A percentile compares a stretch with the other conserved stretches of the same genome.
Evolutionary conservation across 2,329 filamentous ascomycete genomes (phyloP).

Genomic region (Beauveria sp.): DNA sequence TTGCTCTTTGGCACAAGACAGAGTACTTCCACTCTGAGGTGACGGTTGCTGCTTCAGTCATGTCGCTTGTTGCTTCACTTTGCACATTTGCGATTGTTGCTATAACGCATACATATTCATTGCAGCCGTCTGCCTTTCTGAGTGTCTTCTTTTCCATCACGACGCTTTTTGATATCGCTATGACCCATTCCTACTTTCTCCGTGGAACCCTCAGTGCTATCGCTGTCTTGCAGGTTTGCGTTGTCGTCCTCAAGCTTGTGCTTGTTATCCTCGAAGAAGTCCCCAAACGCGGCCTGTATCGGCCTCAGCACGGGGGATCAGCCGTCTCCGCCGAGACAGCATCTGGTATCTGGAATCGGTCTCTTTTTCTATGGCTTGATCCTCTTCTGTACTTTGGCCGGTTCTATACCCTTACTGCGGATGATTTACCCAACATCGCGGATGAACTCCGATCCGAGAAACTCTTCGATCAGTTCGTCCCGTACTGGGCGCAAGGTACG

Average conservation of each 20-base stretch:
- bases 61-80: neutral
- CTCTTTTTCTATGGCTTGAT: neutral
- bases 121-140: neutral
- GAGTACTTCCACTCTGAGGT: neutral
- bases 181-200: neutral
- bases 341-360: slow-evolving; percentile 3
- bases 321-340: neutral
- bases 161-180: neutral
- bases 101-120: neutral
- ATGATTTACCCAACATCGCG: neutral
- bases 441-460: neutral
- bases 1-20: neutral
- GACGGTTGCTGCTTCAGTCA: neutral
- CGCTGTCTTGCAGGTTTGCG: neutral
- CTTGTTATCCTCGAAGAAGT: neutral
- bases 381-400: neutral
- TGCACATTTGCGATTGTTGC: neutral
- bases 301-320: neutral
- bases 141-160: neutral
- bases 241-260: neutral
- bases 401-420: neutral
- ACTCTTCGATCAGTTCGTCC: neutral
- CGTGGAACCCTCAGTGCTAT: neutral
- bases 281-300: neutral
- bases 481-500: neutral